Conservation (phyloP, 345 rosid genomes). For the Carallia pectinifolia region DNA sequence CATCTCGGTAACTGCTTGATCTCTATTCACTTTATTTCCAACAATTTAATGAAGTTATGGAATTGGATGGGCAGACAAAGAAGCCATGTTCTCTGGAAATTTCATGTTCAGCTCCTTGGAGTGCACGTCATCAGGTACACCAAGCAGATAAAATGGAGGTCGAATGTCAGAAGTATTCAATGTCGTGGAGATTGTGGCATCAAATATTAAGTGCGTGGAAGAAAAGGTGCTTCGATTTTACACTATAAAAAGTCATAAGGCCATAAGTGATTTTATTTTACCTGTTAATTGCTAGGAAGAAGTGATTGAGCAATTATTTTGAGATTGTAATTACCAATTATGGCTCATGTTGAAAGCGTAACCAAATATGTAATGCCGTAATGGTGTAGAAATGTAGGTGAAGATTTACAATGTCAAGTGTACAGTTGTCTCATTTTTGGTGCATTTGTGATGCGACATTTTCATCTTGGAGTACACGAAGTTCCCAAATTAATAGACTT, state of each 20-base stretch:
- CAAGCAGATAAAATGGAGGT: conserved; percentile 1
- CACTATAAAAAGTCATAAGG: not conserved
- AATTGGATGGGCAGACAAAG: conserved; percentile 62
- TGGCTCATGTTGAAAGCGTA: no score
- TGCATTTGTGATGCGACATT: no score
- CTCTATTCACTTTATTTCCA: not conserved
- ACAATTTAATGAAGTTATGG: conserved; percentile 15
- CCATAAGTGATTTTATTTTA: not conserved
- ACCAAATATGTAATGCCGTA: no score
- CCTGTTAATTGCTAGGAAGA: not conserved
- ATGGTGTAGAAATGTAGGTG: no score
- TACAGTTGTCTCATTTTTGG: no score
- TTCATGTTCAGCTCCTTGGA: conserved; percentile 73
- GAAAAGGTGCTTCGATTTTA: not conserved
- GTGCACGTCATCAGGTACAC: conserved; percentile 3
- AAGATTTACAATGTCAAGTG: no score
- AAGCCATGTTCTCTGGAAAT: conserved; percentile 83
- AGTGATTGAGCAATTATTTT: not conserved
- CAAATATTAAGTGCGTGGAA: not conserved
- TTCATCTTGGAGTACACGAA: no score
- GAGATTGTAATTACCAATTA: no score
- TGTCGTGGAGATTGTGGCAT: not conserved
- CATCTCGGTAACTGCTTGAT: not conserved
- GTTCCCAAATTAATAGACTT: no score
- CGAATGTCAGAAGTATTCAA: not conserved